Conservation (phyloP, 176 grass and related monocot genomes). For the Dactylis glomerata region DNA sequence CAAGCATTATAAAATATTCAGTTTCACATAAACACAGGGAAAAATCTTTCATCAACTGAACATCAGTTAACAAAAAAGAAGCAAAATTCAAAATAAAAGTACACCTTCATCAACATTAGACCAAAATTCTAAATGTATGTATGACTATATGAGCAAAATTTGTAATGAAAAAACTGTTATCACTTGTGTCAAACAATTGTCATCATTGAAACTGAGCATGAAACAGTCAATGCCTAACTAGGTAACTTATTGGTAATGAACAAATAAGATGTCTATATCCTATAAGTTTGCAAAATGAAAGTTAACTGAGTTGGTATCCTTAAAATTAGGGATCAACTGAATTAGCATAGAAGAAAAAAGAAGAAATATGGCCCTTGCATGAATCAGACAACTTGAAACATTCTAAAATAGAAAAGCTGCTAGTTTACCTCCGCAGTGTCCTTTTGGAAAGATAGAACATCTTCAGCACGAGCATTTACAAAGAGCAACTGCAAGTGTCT, state of each 20-base stretch:
- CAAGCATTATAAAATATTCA: slow-evolving; percentile 68
- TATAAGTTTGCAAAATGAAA: not conserved
- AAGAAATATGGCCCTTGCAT: not conserved
- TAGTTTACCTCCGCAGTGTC: slow-evolving; percentile 58
- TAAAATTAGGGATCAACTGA: not conserved
- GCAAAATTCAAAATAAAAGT: not conserved
- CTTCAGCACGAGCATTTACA: slow-evolving; percentile 54
- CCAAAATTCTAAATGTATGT: not conserved
- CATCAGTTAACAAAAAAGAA: slow-evolving; percentile 4
- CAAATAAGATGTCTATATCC: not conserved
- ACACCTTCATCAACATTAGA: not conserved
- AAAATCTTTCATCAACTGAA: slow-evolving; percentile 29
- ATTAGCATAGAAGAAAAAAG: not conserved
- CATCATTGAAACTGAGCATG: not conserved
- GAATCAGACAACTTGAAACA: slow-evolving; percentile 14
- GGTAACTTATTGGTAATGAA: not conserved
- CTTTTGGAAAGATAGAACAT: slow-evolving; percentile 64
- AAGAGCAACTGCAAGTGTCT: slow-evolving; percentile 72
- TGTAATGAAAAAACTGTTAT: slow-evolving; percentile 7
- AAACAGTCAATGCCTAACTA: not conserved
- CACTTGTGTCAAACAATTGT: not conserved
- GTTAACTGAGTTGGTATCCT: not conserved
- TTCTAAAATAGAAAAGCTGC: slow-evolving; percentile 6
- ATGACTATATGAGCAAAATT: not conserved
- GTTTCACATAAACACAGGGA: slow-evolving; percentile 33